Evolutionary conservation across 371 early-diverging fungal genomes (phyloP).

Genomic region (Capniomyces stellatus): DNA sequence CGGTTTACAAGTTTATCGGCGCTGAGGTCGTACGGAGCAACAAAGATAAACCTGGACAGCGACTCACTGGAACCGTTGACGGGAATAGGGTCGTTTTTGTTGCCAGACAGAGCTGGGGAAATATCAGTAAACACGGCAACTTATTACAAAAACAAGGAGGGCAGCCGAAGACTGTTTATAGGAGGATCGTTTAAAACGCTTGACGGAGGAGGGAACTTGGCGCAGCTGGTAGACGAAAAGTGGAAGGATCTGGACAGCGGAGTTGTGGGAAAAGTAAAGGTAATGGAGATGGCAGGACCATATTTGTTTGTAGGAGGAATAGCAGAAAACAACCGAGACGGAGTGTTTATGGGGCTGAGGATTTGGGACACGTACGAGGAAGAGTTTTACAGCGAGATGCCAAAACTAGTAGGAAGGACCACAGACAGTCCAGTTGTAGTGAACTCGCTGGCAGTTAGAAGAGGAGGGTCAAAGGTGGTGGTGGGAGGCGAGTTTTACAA

Average conservation of each 20-base stretch:
- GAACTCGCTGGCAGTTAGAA: constrained; percentile 19
- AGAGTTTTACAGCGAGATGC: constrained; percentile 5
- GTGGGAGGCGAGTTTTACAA: constrained; percentile 22
- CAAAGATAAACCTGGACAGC: too few species aligned
- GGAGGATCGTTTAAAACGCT: constrained; percentile 20
- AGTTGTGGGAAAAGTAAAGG: constrained; percentile 17
- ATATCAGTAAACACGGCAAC: constrained; percentile 16
- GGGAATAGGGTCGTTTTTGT: constrained; percentile 9
- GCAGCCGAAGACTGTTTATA: constrained; percentile 12
- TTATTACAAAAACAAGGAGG: constrained; percentile 19
- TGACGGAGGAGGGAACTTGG: constrained; percentile 15
- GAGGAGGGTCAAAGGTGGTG: constrained; percentile 18
- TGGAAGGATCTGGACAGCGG: constrained; percentile 11
- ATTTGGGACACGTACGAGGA: constrained; percentile 19
- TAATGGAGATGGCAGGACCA: constrained; percentile 19
- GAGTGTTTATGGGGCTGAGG: constrained; percentile 16
- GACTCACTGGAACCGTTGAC: too few species aligned
- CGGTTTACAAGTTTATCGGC: too few species aligned
- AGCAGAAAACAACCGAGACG: constrained; percentile 4
- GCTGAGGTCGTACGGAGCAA: too few species aligned
- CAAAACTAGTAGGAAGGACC: constrained; percentile 10
- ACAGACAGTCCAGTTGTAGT: too few species aligned
- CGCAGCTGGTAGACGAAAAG: constrained; percentile 12
- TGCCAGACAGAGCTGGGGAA: constrained; percentile 6
- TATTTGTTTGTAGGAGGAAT: constrained; percentile 24